phyloP scores from a whole-genome alignment of 768 basidiomycete genomes.

The Collybiopsis luxurians region DNA sequence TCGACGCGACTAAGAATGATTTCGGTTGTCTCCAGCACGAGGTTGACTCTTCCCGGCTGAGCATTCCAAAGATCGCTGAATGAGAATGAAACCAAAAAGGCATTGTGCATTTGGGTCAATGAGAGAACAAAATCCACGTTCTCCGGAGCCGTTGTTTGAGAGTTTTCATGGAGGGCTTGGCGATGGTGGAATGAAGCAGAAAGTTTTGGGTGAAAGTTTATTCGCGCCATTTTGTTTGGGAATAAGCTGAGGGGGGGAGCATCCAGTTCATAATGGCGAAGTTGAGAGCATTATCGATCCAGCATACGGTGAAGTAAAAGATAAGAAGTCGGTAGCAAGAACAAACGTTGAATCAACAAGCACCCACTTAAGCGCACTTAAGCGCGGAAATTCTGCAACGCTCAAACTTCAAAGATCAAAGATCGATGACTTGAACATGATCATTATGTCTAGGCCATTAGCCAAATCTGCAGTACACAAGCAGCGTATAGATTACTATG shows the following conservation, averaged over 20 bases:
- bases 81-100: slow-evolving; percentile 1
- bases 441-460: too few species aligned
- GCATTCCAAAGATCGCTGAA: slow-evolving; percentile 8
- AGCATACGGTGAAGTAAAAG: too few species aligned
- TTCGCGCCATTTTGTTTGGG: background rate
- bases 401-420: too few species aligned
- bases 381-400: too few species aligned
- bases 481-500: too few species aligned
- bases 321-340: too few species aligned
- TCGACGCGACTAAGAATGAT: slow-evolving; percentile 1
- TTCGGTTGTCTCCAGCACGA: background rate
- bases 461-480: too few species aligned
- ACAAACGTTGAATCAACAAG: too few species aligned
- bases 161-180: background rate
- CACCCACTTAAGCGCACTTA: too few species aligned
- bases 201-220: background rate
- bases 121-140: background rate
- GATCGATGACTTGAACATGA: too few species aligned
- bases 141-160: background rate
- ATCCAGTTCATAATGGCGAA: background rate
- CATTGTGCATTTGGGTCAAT: background rate
- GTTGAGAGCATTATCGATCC: too few species aligned
- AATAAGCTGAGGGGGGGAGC: background rate
- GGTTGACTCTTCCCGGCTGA: background rate
- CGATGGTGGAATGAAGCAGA: background rate